Conservation (phyloP, 2,329 filamentous ascomycete genomes). For the Fusarium algeriense region DNA sequence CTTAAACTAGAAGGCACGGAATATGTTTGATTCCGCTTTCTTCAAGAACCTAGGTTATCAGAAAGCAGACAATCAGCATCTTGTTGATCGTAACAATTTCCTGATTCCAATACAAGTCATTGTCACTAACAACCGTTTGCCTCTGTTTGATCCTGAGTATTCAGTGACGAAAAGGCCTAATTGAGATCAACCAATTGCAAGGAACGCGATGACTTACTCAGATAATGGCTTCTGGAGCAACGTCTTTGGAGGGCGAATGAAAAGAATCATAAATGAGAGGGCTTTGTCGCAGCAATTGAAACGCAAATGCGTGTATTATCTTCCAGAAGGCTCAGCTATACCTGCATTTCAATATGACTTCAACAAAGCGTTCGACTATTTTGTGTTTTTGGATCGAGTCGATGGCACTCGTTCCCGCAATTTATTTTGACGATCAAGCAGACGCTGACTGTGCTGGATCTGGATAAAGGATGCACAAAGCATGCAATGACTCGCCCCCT, state of each 20-base stretch:
- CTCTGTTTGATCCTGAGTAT: neutral
- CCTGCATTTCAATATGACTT: neutral
- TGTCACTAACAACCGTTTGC: neutral
- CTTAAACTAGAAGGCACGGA: neutral
- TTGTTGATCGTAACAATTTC: neutral
- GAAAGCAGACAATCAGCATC: neutral
- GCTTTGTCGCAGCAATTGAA: neutral
- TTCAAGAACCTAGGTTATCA: neutral
- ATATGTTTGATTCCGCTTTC: conserved; percentile 5
- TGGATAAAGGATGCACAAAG: neutral
- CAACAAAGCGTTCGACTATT: neutral
- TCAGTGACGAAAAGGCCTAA: neutral
- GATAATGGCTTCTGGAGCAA: neutral
- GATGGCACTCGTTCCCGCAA: neutral
- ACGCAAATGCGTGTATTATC: neutral
- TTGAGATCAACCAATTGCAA: neutral
- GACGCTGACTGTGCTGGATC: neutral
- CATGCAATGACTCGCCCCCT: neutral
- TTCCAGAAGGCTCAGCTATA: neutral
- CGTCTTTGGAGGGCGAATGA: neutral
- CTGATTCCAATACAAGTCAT: neutral
- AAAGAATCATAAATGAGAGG: neutral
- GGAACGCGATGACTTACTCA: neutral
- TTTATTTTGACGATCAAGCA: neutral
- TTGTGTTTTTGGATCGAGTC: neutral